Evolutionary conservation across 257 asterid genomes (phyloP).

Genomic region (Mentha longifolia): DNA sequence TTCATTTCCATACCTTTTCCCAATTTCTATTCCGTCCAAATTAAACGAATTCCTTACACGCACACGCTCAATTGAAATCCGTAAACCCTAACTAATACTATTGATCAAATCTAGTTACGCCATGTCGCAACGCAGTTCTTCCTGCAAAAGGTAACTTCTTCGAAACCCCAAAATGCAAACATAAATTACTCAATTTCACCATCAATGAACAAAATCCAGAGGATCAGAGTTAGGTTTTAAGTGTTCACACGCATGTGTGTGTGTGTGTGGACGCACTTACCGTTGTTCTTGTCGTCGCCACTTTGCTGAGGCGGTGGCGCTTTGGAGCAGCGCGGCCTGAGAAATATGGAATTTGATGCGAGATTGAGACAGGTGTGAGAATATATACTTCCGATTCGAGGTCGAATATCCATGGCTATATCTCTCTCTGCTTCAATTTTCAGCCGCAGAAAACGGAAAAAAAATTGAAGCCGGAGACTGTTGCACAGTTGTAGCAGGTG

Average conservation of each 20-base stretch:
- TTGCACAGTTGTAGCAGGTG: background rate
- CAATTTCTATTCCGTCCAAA: too few relatives aligned
- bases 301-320: conserved; percentile 53
- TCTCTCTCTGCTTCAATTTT: conserved; percentile 27
- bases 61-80: too few relatives aligned
- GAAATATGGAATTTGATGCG: conserved; percentile 36
- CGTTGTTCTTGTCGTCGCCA: conserved; percentile 38
- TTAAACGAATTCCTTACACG: too few relatives aligned
- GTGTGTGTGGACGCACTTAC: conserved; percentile 26
- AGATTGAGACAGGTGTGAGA: conserved; percentile 36
- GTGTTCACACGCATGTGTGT: conserved; percentile 23
- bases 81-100: background rate
- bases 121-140: background rate
- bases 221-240: background rate
- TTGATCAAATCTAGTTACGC: background rate
- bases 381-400: conserved; percentile 44
- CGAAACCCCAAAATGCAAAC: conserved; percentile 1
- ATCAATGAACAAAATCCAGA: background rate
- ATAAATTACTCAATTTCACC: background rate
- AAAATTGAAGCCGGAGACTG: background rate
- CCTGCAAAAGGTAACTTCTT: background rate
- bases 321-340: conserved; percentile 50
- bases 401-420: conserved; percentile 55
- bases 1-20: background rate
- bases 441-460: conserved; percentile 36